phyloP scores from a whole-genome alignment of 768 basidiomycete species.

The Leccinum fibrillosum region DNA sequence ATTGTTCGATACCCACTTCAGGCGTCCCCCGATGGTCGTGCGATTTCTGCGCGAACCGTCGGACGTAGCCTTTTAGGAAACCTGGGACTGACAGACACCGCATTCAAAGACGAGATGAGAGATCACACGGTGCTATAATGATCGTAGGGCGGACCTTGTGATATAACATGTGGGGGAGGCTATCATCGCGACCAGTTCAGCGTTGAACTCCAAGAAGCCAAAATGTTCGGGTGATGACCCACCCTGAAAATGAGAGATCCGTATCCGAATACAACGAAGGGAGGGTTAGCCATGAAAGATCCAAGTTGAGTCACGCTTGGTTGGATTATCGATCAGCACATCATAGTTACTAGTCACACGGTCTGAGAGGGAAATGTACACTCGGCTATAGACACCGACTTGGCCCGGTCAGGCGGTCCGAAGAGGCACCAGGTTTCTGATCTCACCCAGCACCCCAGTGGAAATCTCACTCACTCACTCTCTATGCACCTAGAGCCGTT shows the following conservation, averaged over 20 bases:
- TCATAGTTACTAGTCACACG: background rate
- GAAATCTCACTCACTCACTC: too few relatives aligned
- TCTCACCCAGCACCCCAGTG: too few relatives aligned
- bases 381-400: too few relatives aligned
- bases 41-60: conserved; percentile 87
- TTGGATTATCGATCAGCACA: background rate
- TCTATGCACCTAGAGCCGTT: too few relatives aligned
- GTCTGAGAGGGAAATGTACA: too few relatives aligned
- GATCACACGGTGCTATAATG: background rate
- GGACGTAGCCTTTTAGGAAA: conserved; percentile 86
- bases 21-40: conserved; percentile 93
- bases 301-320: background rate
- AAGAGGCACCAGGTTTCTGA: too few relatives aligned
- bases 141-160: conserved; percentile 46
- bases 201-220: background rate
- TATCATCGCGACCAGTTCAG: conserved; percentile 27
- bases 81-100: conserved; percentile 52
- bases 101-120: background rate
- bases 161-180: conserved; percentile 80
- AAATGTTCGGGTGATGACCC: background rate
- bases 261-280: conserved; percentile 86
- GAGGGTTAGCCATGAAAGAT: conserved; percentile 15
- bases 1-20: conserved; percentile 45
- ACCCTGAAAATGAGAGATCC: conserved; percentile 92
- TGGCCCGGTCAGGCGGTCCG: too few relatives aligned